Base-by-base conservation (phyloP, 176 grass and related monocot species). In the Oryza longistaminata region DNA sequence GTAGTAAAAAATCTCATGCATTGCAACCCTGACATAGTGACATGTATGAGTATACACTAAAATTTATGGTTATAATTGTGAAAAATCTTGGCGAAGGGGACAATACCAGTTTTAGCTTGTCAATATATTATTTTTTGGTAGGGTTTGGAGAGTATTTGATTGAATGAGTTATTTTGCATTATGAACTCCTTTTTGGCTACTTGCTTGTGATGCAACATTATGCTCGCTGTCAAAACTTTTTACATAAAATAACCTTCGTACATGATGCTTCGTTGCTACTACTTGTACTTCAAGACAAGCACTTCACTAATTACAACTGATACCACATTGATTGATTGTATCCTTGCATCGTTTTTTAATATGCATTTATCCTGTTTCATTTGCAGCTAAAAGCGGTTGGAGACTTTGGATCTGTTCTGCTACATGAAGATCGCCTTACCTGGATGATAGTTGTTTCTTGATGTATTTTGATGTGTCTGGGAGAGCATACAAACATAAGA, bases 301-400 rank as follows among this genome's bases (percentile, higher is more conserved):
- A 65, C 22, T 72, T 83, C 11, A 73, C 46, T 65, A 16, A 11
- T 64, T 66, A 78, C 25, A 78, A 29, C 55, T 75, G 9, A 22
- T 31, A 7, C n/a, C n/a, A 9, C 11, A 12, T 46, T 12, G 11
- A 13, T 0, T 2, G 17, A 3, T 72, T 79, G 24, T 44, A 15
- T 16, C 53, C 33, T 44, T 81, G 61, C 24, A 75, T 25, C 11
- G 0, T 81, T 81, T 81, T 76, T 33, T 35, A 70, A 39, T 58
- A 17, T 6, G 6, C 13, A 27, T 79, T 70, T 7, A 82, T 76
- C 26, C 26, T 13, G 58, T 79, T 73, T 8, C 74, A 58, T 67
- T 88, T 84, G 81, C 76, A 88, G 87, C 24, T 58, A 84, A 13
- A 17, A 9, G 43, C 17, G 9, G 61, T 74, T 58, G 62, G 81